These are phyloP conservation scores for Cinnamomum chago DNA, from an alignment of 164 flowering plant genomes.

Conservation along the genomic window DNA sequence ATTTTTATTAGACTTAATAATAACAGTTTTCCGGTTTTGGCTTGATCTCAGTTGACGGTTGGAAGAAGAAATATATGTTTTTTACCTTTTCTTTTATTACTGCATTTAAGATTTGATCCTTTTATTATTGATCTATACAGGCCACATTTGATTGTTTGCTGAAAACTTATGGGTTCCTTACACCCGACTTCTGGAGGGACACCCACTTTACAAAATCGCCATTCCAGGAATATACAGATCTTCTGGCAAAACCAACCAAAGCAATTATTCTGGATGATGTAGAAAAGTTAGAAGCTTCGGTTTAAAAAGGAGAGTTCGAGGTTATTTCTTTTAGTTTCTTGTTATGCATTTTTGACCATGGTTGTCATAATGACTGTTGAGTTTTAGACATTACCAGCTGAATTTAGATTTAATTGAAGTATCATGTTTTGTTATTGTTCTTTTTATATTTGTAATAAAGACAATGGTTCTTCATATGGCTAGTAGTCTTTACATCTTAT, in stretches of 20 bases:
- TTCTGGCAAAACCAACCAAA: slow-evolving; percentile 45
- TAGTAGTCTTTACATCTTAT: too few species aligned
- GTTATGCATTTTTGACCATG: neutral
- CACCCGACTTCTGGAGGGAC: slow-evolving; percentile 80
- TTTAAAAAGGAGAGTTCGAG: neutral
- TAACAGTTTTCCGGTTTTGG: too few species aligned
- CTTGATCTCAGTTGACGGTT: too few species aligned
- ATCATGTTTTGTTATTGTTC: too few species aligned
- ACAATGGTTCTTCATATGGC: too few species aligned
- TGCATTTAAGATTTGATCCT: neutral
- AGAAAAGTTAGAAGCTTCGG: slow-evolving; percentile 34
- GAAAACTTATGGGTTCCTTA: slow-evolving; percentile 69
- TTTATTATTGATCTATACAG: slow-evolving; percentile 22
- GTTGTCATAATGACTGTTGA: too few species aligned
- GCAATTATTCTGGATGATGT: slow-evolving; percentile 26
- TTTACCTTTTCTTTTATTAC: neutral
- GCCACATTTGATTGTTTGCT: slow-evolving; percentile 70
- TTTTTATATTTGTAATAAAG: too few species aligned
- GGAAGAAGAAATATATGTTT: too few species aligned
- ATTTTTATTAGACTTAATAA: too few species aligned
- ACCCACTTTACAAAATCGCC: slow-evolving; percentile 68
- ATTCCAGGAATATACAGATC: slow-evolving; percentile 63
- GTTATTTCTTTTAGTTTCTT: neutral
- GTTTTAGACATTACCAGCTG: neutral
- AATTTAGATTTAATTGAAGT: neutral